Conservation (phyloP, 1,284 basidiomycete genomes). For the Meira nashicola region DNA sequence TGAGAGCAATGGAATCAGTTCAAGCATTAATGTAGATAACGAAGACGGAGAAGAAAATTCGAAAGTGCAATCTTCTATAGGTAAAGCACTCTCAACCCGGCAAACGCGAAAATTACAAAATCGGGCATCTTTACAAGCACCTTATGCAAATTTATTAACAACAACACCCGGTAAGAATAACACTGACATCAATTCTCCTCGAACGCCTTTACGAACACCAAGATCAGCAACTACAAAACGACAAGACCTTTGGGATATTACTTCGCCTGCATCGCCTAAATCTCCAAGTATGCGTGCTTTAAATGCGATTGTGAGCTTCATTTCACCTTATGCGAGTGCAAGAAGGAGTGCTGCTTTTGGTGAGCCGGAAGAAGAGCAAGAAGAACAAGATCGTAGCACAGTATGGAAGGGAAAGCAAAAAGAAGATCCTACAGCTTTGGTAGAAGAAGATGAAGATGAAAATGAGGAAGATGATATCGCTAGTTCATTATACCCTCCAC, state of each 20-base stretch:
- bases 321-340: conserved; percentile 11
- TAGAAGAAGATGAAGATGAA: conserved; percentile 3
- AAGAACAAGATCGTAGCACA: neutral
- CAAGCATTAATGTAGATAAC: too few relatives aligned
- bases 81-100: too few relatives aligned
- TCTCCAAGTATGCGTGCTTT: conserved; percentile 9
- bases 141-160: conserved; percentile 8
- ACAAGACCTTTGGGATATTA: too few relatives aligned
- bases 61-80: too few relatives aligned
- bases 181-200: too few relatives aligned
- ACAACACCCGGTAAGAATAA: conserved; percentile 1
- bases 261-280: neutral
- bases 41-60: too few relatives aligned
- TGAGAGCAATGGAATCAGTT: too few relatives aligned
- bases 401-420: neutral
- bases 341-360: conserved; percentile 13
- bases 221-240: too few relatives aligned
- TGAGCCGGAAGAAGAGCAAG: conserved; percentile 4
- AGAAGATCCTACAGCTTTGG: neutral
- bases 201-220: too few relatives aligned
- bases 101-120: too few relatives aligned
- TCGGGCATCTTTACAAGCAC: neutral
- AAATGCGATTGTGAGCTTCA: neutral
- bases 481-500: neutral
- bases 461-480: neutral